A percentile compares a stretch with the other conserved stretches of the same genome.
These are phyloP conservation scores for Obba rivulosa DNA, from an alignment of 768 basidiomycete species.

Conservation along the genomic window DNA sequence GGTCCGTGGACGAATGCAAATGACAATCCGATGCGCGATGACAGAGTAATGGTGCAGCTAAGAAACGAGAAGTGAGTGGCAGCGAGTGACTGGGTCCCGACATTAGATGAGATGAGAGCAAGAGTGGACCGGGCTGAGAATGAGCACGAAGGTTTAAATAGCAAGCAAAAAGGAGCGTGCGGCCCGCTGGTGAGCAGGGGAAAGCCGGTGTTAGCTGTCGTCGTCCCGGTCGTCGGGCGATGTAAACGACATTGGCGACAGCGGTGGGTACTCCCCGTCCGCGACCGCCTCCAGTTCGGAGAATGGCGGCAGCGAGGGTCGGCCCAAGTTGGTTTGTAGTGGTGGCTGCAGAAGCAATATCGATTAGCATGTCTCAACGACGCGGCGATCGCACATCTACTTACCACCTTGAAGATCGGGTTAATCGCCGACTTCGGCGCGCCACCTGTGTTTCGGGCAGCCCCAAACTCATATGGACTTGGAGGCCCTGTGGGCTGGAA, in stretches of 20 bases:
- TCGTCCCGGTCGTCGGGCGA: constrained; percentile 40
- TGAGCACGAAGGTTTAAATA: constrained; percentile 10
- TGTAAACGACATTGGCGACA: constrained; percentile 71
- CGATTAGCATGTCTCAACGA: neutral
- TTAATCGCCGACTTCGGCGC: constrained; percentile 70
- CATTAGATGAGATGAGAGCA: constrained; percentile 12
- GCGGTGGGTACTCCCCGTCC: constrained; percentile 66
- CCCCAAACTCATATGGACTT: constrained; percentile 41
- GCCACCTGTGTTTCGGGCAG: constrained; percentile 26
- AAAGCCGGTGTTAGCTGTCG: constrained; percentile 19
- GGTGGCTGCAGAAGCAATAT: constrained; percentile 13
- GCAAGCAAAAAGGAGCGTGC: constrained; percentile 19
- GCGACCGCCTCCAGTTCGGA: constrained; percentile 81
- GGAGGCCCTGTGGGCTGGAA: constrained; percentile 33
- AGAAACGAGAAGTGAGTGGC: neutral
- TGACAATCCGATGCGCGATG: constrained; percentile 5
- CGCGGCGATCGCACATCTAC: constrained; percentile 26
- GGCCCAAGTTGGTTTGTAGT: constrained; percentile 18
- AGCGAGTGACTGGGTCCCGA: neutral
- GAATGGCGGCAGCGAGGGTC: constrained; percentile 59
- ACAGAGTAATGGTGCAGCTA: neutral
- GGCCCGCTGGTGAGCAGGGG: constrained; percentile 8
- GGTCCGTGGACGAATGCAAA: constrained; percentile 4
- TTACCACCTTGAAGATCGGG: constrained; percentile 88
- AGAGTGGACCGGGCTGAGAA: neutral